Evolutionary conservation across 208 protist genomes (phyloP), one percentile per base, ranked within the genome.

Genomic region (Crithidia fasciculata): DNA sequence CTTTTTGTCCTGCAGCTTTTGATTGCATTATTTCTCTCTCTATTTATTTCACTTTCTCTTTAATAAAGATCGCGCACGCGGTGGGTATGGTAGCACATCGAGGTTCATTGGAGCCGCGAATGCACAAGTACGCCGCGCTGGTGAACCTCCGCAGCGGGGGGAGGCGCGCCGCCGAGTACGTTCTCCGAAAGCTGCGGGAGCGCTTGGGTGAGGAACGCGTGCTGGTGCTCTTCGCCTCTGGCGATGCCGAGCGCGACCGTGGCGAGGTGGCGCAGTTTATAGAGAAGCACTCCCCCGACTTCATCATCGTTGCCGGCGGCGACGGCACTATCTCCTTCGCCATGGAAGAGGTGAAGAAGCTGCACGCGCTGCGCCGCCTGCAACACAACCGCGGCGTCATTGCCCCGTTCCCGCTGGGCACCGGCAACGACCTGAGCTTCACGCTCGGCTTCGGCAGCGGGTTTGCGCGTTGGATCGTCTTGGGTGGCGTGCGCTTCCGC

Each of bases 361-460:
- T 90, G 37, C 81, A 84, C 7, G 61, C 81, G 4, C 28, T 39
- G 18, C 7, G 50, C 5, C 5, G 40, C 12, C 57, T 86, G 4
- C n/a, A 58, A 0, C 19, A 13, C 16, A 40, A 58, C 52, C 60
- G 69, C 37, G 79, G 72, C 37, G 69, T 72, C 36, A 78, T 91
- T 40, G 82, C 83, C 16, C 78, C 84, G 8, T 83, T 93, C n/a
- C 85, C 85, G 5, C 78, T 90, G 0, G 88, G 88, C n/a, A 93
- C 88, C 12, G 88, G 88, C 28, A 93, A 93, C 65, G 88, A 93
- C 55, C 58, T 93, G 50, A 86, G 84, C 71, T 64, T 69, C 50
- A 82, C 85, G 4, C 78, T 93, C 44, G 88, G 88, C 9, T 90
- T 90, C 56, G 88, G 85, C 47, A 77, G 74, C 39, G 84, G 88